These are phyloP conservation scores for Coelastrella sp. DNA, from an alignment of 139 green algal species.

Conservation along the genomic window DNA sequence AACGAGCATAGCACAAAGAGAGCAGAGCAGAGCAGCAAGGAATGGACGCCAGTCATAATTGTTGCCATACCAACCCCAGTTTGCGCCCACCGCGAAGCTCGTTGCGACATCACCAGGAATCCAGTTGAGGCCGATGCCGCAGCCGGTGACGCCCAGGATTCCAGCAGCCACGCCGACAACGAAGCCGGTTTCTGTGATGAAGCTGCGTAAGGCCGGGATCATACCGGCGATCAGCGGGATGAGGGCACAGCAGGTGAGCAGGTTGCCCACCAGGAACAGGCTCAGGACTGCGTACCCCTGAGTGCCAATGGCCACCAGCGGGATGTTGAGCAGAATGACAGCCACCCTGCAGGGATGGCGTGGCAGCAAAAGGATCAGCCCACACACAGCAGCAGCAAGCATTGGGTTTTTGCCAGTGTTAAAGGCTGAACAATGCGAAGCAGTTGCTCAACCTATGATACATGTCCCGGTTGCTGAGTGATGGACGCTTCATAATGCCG, in stretches of 20 bases:
- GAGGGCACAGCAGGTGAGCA: slow-evolving; percentile 75
- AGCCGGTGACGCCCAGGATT: slow-evolving; percentile 30
- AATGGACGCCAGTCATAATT: slow-evolving; percentile 66
- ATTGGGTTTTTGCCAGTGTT: background rate
- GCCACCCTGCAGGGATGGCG: slow-evolving; percentile 51
- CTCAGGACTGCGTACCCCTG: slow-evolving; percentile 69
- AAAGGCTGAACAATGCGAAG: background rate
- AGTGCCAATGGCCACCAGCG: slow-evolving; percentile 64
- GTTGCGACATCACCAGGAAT: background rate
- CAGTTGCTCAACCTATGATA: background rate
- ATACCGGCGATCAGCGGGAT: slow-evolving; percentile 67
- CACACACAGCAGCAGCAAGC: background rate
- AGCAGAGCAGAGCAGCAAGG: slow-evolving; percentile 54
- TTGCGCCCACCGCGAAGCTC: background rate
- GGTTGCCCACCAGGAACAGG: slow-evolving; percentile 89
- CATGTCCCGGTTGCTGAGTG: background rate
- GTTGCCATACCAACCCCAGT: slow-evolving; percentile 42
- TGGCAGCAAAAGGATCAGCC: background rate
- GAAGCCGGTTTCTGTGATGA: slow-evolving; percentile 49
- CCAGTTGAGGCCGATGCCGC: slow-evolving; percentile 42
- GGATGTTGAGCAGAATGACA: slow-evolving; percentile 82
- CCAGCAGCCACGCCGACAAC: background rate
- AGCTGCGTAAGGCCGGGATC: slow-evolving; percentile 7
- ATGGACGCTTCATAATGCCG: too few relatives aligned
- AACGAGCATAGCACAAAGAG: slow-evolving; percentile 33